Percentiles rank a stretch among this genome's conserved stretches.
These are phyloP conservation scores for Antitrichia curtipendula DNA, from an alignment of 225 moss, liverwort and hornwort species.

Conservation along the genomic window DNA sequence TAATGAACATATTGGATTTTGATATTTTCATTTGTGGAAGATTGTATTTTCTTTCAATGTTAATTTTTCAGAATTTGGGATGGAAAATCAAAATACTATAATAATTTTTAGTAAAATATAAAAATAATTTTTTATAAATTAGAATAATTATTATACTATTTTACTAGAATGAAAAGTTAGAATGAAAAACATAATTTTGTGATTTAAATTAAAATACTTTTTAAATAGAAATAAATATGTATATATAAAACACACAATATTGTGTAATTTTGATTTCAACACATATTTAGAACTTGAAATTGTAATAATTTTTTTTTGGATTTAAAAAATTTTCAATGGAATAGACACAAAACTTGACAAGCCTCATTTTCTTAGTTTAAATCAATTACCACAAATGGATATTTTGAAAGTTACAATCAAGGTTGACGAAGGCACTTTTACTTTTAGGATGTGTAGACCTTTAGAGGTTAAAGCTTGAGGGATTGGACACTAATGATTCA, in stretches of 20 bases:
- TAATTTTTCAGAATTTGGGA: not conserved
- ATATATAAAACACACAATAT: not conserved
- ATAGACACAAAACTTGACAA: not conserved
- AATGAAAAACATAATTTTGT: not conserved
- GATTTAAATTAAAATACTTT: not conserved
- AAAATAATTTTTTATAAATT: not conserved
- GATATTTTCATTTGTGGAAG: not conserved
- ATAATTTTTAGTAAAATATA: too few species aligned
- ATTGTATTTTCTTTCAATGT: fast-evolving
- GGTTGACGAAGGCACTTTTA: fast-evolving
- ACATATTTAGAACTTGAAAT: not conserved
- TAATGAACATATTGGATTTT: not conserved
- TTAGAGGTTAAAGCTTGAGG: not conserved
- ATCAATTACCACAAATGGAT: not conserved
- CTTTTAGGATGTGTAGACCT: fast-evolving
- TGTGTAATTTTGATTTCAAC: not conserved
- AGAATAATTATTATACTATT: not conserved
- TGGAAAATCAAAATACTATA: not conserved
- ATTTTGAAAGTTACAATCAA: not conserved
- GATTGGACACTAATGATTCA: not conserved
- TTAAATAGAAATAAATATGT: not conserved
- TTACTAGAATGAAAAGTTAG: not conserved
- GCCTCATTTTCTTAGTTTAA: not conserved
- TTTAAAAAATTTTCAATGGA: not conserved
- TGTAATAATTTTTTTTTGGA: fast-evolving